Base-by-base conservation (phyloP, 2,329 filamentous ascomycete species). In the Geosmithia morbida region DNA sequence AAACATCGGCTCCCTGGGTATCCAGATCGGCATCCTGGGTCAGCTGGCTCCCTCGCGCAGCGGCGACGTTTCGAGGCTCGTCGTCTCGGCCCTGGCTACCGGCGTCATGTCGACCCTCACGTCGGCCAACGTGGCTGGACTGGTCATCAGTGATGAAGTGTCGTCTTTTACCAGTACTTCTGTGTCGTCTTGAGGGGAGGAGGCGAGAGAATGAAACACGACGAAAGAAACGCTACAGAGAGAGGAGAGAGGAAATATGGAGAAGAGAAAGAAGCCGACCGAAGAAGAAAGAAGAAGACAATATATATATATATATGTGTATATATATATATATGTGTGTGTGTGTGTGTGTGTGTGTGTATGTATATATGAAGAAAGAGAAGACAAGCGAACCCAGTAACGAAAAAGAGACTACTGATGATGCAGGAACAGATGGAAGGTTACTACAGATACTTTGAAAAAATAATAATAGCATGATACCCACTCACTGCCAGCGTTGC, bases 1-100 rank as follows among this genome's bases (percentile, higher is more conserved):
- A 52, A 94, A 94, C 68, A 83, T 94, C 55, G 84, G 85, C 47
- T 90, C 86, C 29, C 75, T 94, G 44, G 87, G 87, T 60, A 90
- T 87, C 48, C 87, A 94, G 66, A 92, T 94, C 51, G 87, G 87
- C 69, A 86, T 94, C 49, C 73, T 94, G 46, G 78, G 83, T 3
- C 87, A 94, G 66, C 77, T 94, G 51, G 82, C 85, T 0, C 87
- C 87, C 1, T 71, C 72, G 3, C 78, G 87, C 43, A 74, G 77
- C 39, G 85, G 82, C 49, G 85, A 92, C 55, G 82, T 94, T 11
- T 81, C 85, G 3, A 72, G 72, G 44, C 74, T 94, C 26, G 87
- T 87, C 2, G 49, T 94, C 18, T 88, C 83, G 30, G 85, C 87
- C 6, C 72, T 94, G 52, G 61, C 88, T 46, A 83, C 85, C 0